These are phyloP conservation scores for Trichophyton equinum DNA, from an alignment of 2,329 filamentous ascomycete species.

Conservation along the genomic window DNA sequence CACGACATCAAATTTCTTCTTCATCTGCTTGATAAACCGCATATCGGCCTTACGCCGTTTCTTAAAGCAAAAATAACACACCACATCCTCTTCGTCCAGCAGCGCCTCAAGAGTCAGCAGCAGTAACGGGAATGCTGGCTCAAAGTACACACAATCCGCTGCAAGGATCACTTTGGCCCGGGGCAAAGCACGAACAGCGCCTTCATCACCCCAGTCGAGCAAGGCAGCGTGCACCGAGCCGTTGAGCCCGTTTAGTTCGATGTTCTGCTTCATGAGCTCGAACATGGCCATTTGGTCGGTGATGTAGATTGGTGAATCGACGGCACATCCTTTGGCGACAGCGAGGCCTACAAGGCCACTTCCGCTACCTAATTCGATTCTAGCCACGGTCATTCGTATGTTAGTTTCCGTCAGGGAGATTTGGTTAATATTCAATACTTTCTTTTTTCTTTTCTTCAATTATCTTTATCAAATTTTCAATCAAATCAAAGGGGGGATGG, in stretches of 20 bases:
- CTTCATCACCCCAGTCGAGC: conserved; percentile 59
- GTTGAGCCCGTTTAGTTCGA: conserved; percentile 61
- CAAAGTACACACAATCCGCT: conserved; percentile 94
- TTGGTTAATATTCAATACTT: neutral
- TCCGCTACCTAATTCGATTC: conserved; percentile 83
- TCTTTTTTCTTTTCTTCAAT: neutral
- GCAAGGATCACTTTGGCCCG: conserved; percentile 75
- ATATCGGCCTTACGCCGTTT: conserved; percentile 71
- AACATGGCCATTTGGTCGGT: conserved; percentile 86
- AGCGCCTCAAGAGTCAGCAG: conserved; percentile 65
- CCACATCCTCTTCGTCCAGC: conserved; percentile 44
- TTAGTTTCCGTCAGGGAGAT: neutral
- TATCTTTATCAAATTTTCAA: conserved; percentile 9
- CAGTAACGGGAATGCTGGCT: conserved; percentile 83
- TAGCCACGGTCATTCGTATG: conserved; percentile 26
- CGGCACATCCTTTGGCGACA: conserved; percentile 43
- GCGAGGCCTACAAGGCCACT: conserved; percentile 69
- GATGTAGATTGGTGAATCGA: conserved; percentile 53
- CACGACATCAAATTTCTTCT: conserved; percentile 51
- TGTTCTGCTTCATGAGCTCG: conserved; percentile 73
- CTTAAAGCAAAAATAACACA: conserved; percentile 91
- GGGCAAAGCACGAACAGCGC: conserved; percentile 29
- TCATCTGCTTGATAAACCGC: conserved; percentile 60
- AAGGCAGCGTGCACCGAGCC: conserved; percentile 53
- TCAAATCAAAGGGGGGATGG: neutral